These are phyloP conservation scores for Polygonum maritimum DNA, from an alignment of 148 eudicot genomes.

Conservation along the genomic window DNA sequence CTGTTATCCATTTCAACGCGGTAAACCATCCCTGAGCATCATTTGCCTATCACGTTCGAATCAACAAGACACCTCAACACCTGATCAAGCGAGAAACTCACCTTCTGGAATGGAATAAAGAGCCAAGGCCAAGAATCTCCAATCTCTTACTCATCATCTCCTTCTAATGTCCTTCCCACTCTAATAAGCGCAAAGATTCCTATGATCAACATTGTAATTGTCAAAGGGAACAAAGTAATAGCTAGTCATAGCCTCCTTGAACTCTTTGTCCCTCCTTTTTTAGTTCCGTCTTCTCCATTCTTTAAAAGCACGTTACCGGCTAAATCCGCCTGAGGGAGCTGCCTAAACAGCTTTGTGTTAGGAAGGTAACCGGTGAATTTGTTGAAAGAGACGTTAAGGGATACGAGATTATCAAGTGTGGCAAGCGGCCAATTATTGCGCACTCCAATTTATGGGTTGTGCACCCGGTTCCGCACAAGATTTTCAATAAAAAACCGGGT, in stretches of 20 bases:
- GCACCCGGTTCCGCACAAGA: too few species aligned
- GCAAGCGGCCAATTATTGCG: slow-evolving; percentile 18
- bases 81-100: slow-evolving; percentile 71
- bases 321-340: slow-evolving; percentile 36
- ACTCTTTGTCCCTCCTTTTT: slow-evolving; percentile 12
- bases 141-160: slow-evolving; percentile 53
- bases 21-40: too few species aligned
- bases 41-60: too few species aligned
- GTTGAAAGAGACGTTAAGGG: slow-evolving; percentile 61
- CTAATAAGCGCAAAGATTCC: too few species aligned
- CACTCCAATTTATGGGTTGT: too few species aligned
- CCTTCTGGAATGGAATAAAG: slow-evolving; percentile 80
- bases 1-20: too few species aligned
- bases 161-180: slow-evolving; percentile 7
- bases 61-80: slow-evolving; percentile 18
- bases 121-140: slow-evolving; percentile 78
- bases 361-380: slow-evolving; percentile 71
- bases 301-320: slow-evolving; percentile 45
- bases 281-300: slow-evolving; percentile 10
- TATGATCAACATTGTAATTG: too few species aligned
- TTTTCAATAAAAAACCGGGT: too few species aligned
- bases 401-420: slow-evolving; percentile 49
- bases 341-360: slow-evolving; percentile 63
- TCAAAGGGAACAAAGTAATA: slow-evolving; percentile 24
- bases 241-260: slow-evolving; percentile 49